Evolutionary conservation across 1,284 basidiomycete species (phyloP).

Genomic region (Heterobasidion parviporum): DNA sequence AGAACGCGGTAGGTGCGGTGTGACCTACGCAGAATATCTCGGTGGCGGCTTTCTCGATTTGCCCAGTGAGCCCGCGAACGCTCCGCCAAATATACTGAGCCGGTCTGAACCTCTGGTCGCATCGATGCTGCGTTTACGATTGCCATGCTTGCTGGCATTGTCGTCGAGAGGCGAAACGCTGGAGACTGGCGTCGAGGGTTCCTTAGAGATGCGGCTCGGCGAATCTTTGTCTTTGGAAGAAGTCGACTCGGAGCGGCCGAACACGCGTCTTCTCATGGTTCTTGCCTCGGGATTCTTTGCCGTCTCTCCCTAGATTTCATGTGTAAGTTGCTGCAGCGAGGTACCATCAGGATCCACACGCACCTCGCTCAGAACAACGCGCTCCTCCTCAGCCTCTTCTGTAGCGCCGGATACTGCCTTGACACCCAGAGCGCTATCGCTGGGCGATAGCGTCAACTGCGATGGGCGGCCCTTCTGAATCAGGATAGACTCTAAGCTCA

Average conservation of each 20-base stretch:
- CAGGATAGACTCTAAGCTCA: not conserved
- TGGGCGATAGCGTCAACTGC: slow-evolving; percentile 48
- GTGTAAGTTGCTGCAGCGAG: slow-evolving; percentile 3
- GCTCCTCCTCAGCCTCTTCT: slow-evolving; percentile 39
- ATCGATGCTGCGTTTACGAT: slow-evolving; percentile 44
- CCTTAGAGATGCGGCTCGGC: slow-evolving; percentile 14
- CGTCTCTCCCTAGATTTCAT: not conserved
- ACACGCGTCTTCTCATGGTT: slow-evolving; percentile 35
- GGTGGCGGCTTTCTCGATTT: slow-evolving; percentile 78
- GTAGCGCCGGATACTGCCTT: slow-evolving; percentile 25
- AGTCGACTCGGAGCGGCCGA: slow-evolving; percentile 38
- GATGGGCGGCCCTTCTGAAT: slow-evolving; percentile 28
- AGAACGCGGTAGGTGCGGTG: slow-evolving; percentile 1
- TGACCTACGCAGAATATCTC: slow-evolving; percentile 47
- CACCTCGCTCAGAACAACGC: slow-evolving; percentile 62
- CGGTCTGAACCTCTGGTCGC: slow-evolving; percentile 45
- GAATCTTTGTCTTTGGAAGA: slow-evolving; percentile 23
- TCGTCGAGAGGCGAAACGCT: slow-evolving; percentile 20
- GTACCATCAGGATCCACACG: slow-evolving; percentile 13
- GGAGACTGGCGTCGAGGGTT: slow-evolving; percentile 23
- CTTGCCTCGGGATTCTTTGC: not conserved
- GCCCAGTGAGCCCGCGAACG: slow-evolving; percentile 47
- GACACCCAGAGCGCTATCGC: slow-evolving; percentile 47
- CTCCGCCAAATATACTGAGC: slow-evolving; percentile 70
- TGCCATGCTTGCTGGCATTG: slow-evolving; percentile 25